Base-by-base conservation (phyloP, 331 rosid genomes). In the Quercus phellos region DNA sequence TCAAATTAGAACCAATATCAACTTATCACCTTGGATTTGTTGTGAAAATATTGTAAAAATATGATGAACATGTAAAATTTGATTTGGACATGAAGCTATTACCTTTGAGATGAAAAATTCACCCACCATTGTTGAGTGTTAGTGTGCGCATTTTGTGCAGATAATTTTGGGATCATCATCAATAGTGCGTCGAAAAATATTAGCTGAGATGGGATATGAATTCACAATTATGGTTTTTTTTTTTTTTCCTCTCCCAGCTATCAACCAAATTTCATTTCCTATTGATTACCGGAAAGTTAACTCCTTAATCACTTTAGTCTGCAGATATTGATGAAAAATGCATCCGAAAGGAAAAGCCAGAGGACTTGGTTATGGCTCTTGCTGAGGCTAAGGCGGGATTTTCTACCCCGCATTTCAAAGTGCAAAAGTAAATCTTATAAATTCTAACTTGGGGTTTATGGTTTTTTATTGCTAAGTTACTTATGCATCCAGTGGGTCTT, bases 271-370 rank as follows among this genome's bases (percentile, higher is more conserved):
- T 78, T 32, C 74, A 12, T 21, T 76, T 32, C 74, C 2, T 30
- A 22, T 43, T 2, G 21, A 12, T 71, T 51, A 83, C 30, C 4
- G 55, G 22, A 50, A 68, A 51, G 50, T 82, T 68, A 80, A 61
- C 60, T 63, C 6, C 56, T 38, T 59, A 46, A 55, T 74, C 68
- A 14, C 81, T 55, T 80, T 80, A 93, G 99, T 82, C 93, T 72
- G 99, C 99, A 24, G 99, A 95, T 80, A 95, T 90, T 78, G 99
- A 95, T 38, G 98, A 95, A 77, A 95, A 95, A 81, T 78, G 85
- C 77, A 95, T 93, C 79, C 87, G 98, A 60, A 91, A 80, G 81
- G 97, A 89, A 67, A 87, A 83, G 54, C 97, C 98, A 2, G 94
- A 91, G 77, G 98, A 93, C 42, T 81, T 95, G 78, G 99, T 95